Conservation (phyloP, 2,329 filamentous ascomycete species). For the Curvularia sp. region DNA sequence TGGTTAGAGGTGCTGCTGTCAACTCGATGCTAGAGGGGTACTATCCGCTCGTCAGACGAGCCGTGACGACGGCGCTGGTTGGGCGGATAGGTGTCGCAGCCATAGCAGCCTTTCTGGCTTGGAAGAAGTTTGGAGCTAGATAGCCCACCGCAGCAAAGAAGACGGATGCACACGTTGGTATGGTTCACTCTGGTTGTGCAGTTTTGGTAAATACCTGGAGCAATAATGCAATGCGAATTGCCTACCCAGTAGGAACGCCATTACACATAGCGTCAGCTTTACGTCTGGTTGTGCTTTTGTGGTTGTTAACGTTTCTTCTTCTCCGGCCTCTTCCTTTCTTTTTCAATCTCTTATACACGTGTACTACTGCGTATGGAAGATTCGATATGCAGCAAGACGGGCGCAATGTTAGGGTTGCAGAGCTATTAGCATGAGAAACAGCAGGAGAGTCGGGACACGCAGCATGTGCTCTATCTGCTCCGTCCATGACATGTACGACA, state of each 20-base stretch:
- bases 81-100: constrained; percentile 44
- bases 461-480: too few relatives aligned
- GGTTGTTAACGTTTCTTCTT: background rate
- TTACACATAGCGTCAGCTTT: background rate
- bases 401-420: background rate
- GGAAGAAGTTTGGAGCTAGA: constrained; percentile 27
- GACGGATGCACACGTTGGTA: background rate
- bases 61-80: constrained; percentile 55
- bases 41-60: constrained; percentile 59
- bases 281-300: background rate
- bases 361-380: background rate
- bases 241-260: background rate
- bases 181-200: background rate
- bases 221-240: background rate
- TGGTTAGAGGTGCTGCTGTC: constrained; percentile 52
- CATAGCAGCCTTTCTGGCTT: constrained; percentile 30
- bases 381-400: background rate
- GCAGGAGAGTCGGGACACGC: too few relatives aligned
- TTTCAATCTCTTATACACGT: background rate
- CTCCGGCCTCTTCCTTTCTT: background rate
- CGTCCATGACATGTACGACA: background rate
- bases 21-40: constrained; percentile 61
- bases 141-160: background rate
- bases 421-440: background rate
- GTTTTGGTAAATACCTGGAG: background rate